Base-by-base conservation (phyloP, 345 rosid genomes). In the Linum lewisii region DNA sequence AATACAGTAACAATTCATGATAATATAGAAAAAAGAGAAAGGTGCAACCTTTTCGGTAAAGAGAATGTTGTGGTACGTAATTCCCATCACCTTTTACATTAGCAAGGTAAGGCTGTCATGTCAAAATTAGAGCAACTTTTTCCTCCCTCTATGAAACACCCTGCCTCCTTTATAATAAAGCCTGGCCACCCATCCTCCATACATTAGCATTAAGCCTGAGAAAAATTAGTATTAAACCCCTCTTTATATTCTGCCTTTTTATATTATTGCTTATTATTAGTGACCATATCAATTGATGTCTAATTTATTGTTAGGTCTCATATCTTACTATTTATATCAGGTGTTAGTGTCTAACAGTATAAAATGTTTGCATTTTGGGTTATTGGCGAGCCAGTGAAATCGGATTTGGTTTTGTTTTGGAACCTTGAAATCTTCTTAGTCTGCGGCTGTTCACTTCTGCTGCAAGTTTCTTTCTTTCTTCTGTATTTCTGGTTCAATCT, bases 51-150 rank as follows among this genome's bases (percentile, higher is more conserved):
- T 80, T 80, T 77, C 16, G 69, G 75, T 11, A 55, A 81, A 75
- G 69, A 73, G 34, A 58, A 73, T 34, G 34, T 70, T 61, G 69
- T 57, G 72, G 80, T 80, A 73, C 82, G 82, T 73, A 78, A 81
- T 78, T 73, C 77, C 77, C 77, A 75, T 75, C 66, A 45, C 73
- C 80, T 75, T 73, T 71, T 42, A 59, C 68, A 64, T 75, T 65
- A 73, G 64, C 75, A 77, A 42, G 47, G 15, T 42, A 42, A 78
- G 66, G 80, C 81, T 78, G 85, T 75, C 81, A 58, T 63, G 79
- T 78, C 82, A 81, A 81, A 78, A 81, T 75, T 81, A 65, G 75
- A 60, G 72, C 69, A 69, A 71, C 82, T 78, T 78, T 79, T 42
- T 70, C 38, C 51, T 59, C 36, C 64, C 58, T 42, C 18, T 2